Evolutionary conservation across 306 rosid species (phyloP).

Genomic region (Acacia acuminata): DNA sequence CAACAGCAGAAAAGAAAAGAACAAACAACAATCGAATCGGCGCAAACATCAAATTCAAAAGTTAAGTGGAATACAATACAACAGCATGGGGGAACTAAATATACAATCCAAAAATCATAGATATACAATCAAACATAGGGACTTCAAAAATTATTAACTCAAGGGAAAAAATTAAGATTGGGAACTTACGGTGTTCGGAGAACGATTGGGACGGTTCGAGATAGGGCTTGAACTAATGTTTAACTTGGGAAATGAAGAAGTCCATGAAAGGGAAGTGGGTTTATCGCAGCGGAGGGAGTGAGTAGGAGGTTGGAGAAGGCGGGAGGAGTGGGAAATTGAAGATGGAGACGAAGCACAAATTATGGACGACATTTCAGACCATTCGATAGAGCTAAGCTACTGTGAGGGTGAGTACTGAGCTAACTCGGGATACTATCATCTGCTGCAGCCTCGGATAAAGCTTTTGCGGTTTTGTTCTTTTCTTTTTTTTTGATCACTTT

Average conservation of each 20-base stretch:
- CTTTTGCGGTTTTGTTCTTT: too few relatives aligned
- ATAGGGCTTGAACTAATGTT: not conserved
- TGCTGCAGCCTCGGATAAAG: too few relatives aligned
- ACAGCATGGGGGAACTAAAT: not conserved
- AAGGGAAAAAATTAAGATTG: not conserved
- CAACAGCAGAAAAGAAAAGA: not conserved
- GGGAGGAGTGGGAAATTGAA: not conserved
- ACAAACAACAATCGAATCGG: not conserved
- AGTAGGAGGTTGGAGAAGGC: not conserved
- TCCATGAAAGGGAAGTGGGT: constrained; percentile 6
- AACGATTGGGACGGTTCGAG: not conserved
- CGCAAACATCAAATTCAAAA: not conserved
- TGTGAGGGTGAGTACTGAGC: not conserved
- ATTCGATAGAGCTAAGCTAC: not conserved
- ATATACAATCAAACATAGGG: not conserved
- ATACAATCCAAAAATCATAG: not conserved
- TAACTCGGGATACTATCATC: not conserved
- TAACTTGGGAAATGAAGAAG: not conserved
- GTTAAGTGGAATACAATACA: not conserved
- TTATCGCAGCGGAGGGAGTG: not conserved
- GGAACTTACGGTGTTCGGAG: not conserved
- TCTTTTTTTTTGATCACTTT: too few relatives aligned
- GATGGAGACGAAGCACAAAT: not conserved
- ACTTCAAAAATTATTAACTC: not conserved
- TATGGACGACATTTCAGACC: not conserved